Conservation (phyloP, 2,329 filamentous ascomycete species). For the Sarocladiaceae sp. region DNA sequence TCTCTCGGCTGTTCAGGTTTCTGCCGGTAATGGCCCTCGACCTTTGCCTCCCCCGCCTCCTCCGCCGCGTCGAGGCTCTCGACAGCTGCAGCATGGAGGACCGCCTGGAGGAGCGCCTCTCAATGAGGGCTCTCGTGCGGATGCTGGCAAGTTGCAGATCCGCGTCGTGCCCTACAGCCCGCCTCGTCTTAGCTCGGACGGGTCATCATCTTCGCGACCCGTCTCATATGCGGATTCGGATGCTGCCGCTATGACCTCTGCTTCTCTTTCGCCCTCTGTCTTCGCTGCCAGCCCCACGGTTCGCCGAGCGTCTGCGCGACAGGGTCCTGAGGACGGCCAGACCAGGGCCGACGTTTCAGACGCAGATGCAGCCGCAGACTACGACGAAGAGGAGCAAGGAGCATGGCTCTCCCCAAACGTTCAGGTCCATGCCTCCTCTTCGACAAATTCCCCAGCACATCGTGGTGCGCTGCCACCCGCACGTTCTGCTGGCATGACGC, state of each 20-base stretch:
- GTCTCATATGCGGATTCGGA: constrained; percentile 17
- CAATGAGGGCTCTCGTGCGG: constrained; percentile 13
- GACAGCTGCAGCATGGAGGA: constrained; percentile 6
- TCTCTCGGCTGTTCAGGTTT: neutral
- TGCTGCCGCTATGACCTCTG: neutral
- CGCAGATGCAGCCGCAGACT: no score
- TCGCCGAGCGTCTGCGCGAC: constrained; percentile 6
- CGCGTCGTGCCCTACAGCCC: constrained; percentile 34
- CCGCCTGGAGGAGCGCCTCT: constrained; percentile 1
- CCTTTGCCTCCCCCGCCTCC: constrained; percentile 1
- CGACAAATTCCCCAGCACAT: neutral
- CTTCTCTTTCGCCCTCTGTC: constrained; percentile 2
- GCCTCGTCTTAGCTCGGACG: constrained; percentile 27
- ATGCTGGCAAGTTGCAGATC: constrained; percentile 20
- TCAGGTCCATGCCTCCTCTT: constrained; percentile 1
- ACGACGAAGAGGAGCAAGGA: no score
- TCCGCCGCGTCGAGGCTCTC: constrained; percentile 1
- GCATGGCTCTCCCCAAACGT: no score
- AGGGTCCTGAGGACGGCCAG: constrained; percentile 2
- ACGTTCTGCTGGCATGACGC: no score
- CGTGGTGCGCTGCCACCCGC: no score
- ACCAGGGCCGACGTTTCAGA: constrained; percentile 5
- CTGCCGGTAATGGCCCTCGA: no score
- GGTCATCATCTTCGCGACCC: constrained; percentile 19
- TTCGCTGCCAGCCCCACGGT: constrained; percentile 5